phyloP scores from a whole-genome alignment of 768 basidiomycete genomes.

The Boletus edulis region DNA sequence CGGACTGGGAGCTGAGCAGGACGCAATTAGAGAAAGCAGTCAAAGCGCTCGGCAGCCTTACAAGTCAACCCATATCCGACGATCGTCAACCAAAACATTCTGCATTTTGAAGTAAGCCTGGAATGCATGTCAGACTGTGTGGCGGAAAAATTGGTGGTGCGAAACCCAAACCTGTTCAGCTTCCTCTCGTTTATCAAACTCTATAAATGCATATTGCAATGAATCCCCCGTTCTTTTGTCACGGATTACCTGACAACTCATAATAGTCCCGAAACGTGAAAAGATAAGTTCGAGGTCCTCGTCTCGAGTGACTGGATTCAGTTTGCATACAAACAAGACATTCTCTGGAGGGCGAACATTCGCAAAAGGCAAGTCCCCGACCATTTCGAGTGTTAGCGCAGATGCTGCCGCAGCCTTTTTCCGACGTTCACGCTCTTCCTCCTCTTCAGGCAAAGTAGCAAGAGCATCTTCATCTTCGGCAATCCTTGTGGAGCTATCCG shows the following conservation, averaged over 20 bases:
- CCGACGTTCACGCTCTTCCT: constrained; percentile 77
- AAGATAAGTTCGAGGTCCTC: constrained; percentile 98
- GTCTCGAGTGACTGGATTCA: constrained; percentile 92
- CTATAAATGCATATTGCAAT: constrained; percentile 97
- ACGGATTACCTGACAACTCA: constrained; percentile 96
- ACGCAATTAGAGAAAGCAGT: constrained; percentile 18
- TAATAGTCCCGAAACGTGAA: constrained; percentile 89
- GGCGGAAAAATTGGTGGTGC: neutral
- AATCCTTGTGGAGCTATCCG: constrained; percentile 85
- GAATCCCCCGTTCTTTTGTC: constrained; percentile 97
- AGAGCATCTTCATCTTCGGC: constrained; percentile 94
- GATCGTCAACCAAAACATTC: constrained; percentile 95
- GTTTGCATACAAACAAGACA: constrained; percentile 97
- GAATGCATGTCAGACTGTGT: constrained; percentile 4
- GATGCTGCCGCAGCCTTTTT: constrained; percentile 89
- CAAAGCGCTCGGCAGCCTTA: constrained; percentile 38
- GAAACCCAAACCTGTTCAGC: constrained; percentile 77
- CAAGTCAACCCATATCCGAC: constrained; percentile 99
- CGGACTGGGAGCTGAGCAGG: constrained; percentile 78
- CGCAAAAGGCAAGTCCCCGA: constrained; percentile 97
- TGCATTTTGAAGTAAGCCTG: constrained; percentile 99
- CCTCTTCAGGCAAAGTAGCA: constrained; percentile 79
- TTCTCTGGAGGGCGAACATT: constrained; percentile 98
- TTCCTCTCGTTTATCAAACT: constrained; percentile 91
- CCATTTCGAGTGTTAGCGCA: constrained; percentile 98